phyloP scores from a whole-genome alignment of 805 yeast species.

The Suhomyces pyralidae region DNA sequence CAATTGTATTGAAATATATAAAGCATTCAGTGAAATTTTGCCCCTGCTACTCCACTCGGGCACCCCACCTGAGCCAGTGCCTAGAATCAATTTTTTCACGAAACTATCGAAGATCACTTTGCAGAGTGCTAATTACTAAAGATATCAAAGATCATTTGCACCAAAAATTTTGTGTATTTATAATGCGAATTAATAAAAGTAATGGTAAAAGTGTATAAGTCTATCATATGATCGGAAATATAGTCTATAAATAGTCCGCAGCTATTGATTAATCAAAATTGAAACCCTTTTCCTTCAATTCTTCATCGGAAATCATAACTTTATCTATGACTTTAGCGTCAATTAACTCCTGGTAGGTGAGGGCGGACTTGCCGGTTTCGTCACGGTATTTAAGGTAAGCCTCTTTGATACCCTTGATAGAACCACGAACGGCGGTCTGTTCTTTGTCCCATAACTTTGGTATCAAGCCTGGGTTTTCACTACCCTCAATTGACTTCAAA shows the following conservation, averaged over 20 bases:
- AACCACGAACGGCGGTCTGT: slow-evolving; percentile 42
- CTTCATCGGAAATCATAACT: slow-evolving; percentile 15
- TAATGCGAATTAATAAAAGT: no score
- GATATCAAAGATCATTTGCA: no score
- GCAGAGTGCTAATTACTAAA: no score
- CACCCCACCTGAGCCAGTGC: neutral
- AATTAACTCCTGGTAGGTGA: slow-evolving; percentile 36
- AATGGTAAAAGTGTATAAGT: neutral
- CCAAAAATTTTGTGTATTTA: no score
- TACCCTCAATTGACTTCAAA: slow-evolving; percentile 8
- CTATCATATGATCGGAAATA: neutral
- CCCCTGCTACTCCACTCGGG: no score
- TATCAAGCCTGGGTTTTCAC: slow-evolving; percentile 34
- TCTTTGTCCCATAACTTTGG: slow-evolving; percentile 54
- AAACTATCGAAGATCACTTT: no score
- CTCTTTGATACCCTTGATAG: slow-evolving; percentile 43
- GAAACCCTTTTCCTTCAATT: slow-evolving; percentile 15
- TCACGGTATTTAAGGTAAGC: slow-evolving; percentile 39
- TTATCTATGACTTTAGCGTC: slow-evolving; percentile 19
- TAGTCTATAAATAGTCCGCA: neutral
- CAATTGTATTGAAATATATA: neutral
- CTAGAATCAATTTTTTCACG: no score
- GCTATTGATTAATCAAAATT: slow-evolving; percentile 1
- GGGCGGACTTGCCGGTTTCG: slow-evolving; percentile 38
- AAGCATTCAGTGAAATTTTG: neutral